phyloP scores from a whole-genome alignment of 257 asterid genomes.

The Coffea eugenioides region DNA sequence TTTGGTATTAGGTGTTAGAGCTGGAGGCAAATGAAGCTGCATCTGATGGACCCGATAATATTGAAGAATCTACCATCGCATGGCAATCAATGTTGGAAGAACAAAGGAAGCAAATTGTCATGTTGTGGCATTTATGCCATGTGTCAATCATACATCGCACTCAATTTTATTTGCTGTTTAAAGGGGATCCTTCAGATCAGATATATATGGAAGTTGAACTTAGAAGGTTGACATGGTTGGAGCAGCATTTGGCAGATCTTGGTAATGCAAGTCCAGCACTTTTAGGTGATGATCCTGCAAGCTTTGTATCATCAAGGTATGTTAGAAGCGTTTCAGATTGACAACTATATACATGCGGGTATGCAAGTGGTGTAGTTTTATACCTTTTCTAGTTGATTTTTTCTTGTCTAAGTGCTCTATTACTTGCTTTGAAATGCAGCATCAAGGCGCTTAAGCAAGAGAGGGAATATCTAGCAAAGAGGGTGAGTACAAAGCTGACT shows the following conservation, averaged over 20 bases:
- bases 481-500: constrained; percentile 69
- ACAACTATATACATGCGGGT: too few species aligned
- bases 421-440: constrained; percentile 35
- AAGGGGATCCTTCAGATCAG: constrained; percentile 82
- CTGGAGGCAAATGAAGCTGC: constrained; percentile 69
- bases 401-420: background rate
- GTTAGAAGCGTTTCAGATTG: background rate
- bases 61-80: constrained; percentile 50
- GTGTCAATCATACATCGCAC: constrained; percentile 88
- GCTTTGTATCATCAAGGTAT: constrained; percentile 86
- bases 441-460: constrained; percentile 90
- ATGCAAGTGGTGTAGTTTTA: background rate
- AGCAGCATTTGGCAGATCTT: constrained; percentile 80
- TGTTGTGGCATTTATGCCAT: constrained; percentile 97
- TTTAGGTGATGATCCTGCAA: constrained; percentile 86
- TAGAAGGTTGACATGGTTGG: constrained; percentile 84
- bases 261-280: constrained; percentile 99
- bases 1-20: constrained; percentile 67
- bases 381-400: background rate
- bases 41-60: constrained; percentile 52
- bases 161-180: constrained; percentile 75
- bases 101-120: constrained; percentile 76
- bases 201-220: constrained; percentile 94
- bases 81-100: constrained; percentile 74
- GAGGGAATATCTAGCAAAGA: constrained; percentile 80